Base-by-base conservation (phyloP, 1,284 basidiomycete genomes). In the Kwoniella shivajii region DNA sequence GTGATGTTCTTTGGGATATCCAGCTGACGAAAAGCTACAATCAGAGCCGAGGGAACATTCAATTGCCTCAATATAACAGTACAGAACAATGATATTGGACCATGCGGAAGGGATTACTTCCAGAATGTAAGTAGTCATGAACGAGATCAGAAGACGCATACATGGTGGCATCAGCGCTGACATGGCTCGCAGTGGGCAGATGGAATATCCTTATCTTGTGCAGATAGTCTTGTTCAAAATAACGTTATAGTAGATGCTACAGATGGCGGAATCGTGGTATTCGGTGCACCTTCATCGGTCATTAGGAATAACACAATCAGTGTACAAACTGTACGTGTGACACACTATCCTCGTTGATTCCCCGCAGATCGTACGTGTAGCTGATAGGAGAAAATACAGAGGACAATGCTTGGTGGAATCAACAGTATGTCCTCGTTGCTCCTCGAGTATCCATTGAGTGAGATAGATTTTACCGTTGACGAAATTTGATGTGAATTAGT, bases 191-290 rank as follows among this genome's bases (percentile, higher is more conserved):
- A 73, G 67, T 92, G 89, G 90, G 88, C 90, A 2, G 90, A 92
- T 67, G 90, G 90, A 2, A 88, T 92, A 68, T 89, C 87, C 62
- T 73, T 92, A 54, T 85, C 85, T 50, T 93, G 90, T 74, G 78
- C 77, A 55, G 84, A 85, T 65, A 83, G 84, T 59, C 63, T 84
- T 36, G 82, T 92, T 33, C 83, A 83, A 52, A 85, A 87, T 66
- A 93, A 92, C 73, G 81, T 84, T 74, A 80, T 93, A 51, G 82
- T 83, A 16, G 75, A 75, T 54, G 73, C 90, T 4, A 92, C 90
- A 1, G 90, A 92, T 68, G 72, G 72, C 38, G 63, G 86, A 2
- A 88, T 91, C 52, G 90, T 92, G 1, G 66, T 92, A 2, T 92
- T 92, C 66, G 90, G 89, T n/a, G 79, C 88, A 1, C 88, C 88